Evolutionary conservation across 2,329 filamentous ascomycete species (phyloP).

Genomic region (Sclerotinia subarctica): DNA sequence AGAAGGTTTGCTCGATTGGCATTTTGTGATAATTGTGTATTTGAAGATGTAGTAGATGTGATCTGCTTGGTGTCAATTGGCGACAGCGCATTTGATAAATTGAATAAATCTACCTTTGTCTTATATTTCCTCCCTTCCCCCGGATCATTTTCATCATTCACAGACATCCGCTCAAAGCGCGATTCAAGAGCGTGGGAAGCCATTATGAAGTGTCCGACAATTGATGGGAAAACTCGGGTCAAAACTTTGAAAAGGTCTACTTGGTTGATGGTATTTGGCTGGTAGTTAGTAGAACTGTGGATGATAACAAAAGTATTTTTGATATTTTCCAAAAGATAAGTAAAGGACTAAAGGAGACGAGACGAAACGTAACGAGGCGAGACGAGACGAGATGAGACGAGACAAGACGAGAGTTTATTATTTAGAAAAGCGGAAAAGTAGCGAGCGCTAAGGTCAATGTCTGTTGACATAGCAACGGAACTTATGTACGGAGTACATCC

Average conservation of each 20-base stretch:
- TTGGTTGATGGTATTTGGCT: not conserved
- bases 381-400: not conserved
- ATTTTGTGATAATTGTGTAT: slow-evolving; percentile 46
- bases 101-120: slow-evolving; percentile 62
- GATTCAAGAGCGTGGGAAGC: slow-evolving; percentile 76
- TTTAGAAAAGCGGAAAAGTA: slow-evolving; percentile 1
- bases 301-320: not conserved
- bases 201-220: slow-evolving; percentile 45
- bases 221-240: not conserved
- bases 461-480: slow-evolving; percentile 14
- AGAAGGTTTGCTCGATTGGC: slow-evolving; percentile 74
- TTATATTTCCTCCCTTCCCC: slow-evolving; percentile 60
- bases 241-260: not conserved
- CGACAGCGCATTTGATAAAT: slow-evolving; percentile 19
- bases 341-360: not conserved
- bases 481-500: too few species aligned
- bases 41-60: slow-evolving; percentile 32
- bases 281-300: slow-evolving; percentile 26
- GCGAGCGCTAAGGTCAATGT: not conserved
- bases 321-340: not conserved
- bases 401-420: slow-evolving; percentile 6
- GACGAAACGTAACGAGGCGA: not conserved
- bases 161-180: slow-evolving; percentile 84
- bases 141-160: slow-evolving; percentile 81
- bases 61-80: slow-evolving; percentile 40